Base-by-base conservation (phyloP, 2,329 filamentous ascomycete species). In the Ophiostoma australiae region DNA sequence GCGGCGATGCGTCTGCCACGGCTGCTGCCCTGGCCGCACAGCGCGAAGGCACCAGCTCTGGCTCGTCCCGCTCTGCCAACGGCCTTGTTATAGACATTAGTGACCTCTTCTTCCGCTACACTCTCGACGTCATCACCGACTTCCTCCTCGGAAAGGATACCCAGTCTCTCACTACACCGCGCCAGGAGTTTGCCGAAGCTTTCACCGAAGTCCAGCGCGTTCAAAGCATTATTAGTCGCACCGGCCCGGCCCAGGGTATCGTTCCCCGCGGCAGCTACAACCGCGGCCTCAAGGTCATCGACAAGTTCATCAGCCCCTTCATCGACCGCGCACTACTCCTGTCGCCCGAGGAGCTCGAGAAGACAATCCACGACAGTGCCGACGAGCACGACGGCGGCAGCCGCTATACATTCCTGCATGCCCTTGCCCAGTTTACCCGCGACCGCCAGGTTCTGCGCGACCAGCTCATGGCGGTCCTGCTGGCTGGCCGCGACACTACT, bases 401-500 rank as follows among this genome's bases (percentile, higher is more conserved):
- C 61, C 71, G 70, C 35, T 94, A 95, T 79, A 96, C 91, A 1
- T 97, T 97, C 81, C 85, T 97, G 27, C 91, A 97, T 80, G 91
- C 92, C 39, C 86, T 97, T 2, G 92, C 93, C 65, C 84, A 85
- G 55, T 94, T 92, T 81, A 97, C 93, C 0, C 88, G 91, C 44
- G 87, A 90, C 77, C 83, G 84, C 71, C 86, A 84, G 70, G 86
- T 93, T 4, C 85, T 97, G 17, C 91, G 93, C 44, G 93, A 97
- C 80, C 93, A 97, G 79, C 83, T 97, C 67, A 86, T 95, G 20
- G 89, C 90, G 65, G 86, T 97, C 13, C 86, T 97, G 2, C 86
- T 97, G 20, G 94, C 94, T 1, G 93, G 92, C 15, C 87, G 91
- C 55, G 94, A 97, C 79, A 97, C 94, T 17, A 97, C 94, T 0